phyloP scores from a whole-genome alignment of 2,329 filamentous ascomycete genomes.

The Epichloe scottii region DNA sequence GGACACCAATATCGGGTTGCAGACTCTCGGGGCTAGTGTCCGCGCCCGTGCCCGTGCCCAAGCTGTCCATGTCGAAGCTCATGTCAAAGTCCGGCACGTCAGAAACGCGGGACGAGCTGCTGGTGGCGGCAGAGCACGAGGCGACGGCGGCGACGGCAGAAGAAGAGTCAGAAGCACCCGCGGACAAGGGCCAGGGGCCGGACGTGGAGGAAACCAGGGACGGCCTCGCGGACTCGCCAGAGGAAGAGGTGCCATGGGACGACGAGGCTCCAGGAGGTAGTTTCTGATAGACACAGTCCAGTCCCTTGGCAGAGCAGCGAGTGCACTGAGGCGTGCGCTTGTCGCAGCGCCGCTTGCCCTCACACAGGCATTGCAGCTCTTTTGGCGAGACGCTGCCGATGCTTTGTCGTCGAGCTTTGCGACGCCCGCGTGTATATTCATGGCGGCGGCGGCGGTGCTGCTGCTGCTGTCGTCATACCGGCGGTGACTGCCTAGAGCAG shows the following conservation, averaged over 20 bases:
- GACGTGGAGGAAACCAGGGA: neutral
- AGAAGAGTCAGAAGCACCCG: neutral
- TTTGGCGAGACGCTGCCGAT: constrained; percentile 32
- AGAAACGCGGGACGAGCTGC: constrained; percentile 8
- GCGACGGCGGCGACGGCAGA: neutral
- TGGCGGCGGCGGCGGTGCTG: neutral
- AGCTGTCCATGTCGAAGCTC: constrained; percentile 16
- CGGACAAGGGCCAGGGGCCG: neutral
- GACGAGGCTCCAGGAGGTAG: constrained; percentile 14
- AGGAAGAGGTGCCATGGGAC: constrained; percentile 6
- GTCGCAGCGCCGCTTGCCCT: constrained; percentile 35
- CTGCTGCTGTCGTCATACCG: neutral
- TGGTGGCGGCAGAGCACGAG: neutral
- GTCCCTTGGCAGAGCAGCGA: constrained; percentile 29
- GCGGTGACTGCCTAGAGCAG: neutral
- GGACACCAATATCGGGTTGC: constrained; percentile 3
- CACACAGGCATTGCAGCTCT: constrained; percentile 37
- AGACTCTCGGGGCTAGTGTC: constrained; percentile 22
- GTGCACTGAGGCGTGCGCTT: constrained; percentile 30
- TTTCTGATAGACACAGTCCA: constrained; percentile 29
- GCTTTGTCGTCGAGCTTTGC: constrained; percentile 18
- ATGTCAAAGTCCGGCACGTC: constrained; percentile 24
- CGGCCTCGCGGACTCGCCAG: constrained; percentile 10
- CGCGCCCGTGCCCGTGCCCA: constrained; percentile 14
- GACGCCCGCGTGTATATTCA: constrained; percentile 7